phyloP scores from a whole-genome alignment of 176 grass and related monocot genomes.

The Eragrostis curvula region DNA sequence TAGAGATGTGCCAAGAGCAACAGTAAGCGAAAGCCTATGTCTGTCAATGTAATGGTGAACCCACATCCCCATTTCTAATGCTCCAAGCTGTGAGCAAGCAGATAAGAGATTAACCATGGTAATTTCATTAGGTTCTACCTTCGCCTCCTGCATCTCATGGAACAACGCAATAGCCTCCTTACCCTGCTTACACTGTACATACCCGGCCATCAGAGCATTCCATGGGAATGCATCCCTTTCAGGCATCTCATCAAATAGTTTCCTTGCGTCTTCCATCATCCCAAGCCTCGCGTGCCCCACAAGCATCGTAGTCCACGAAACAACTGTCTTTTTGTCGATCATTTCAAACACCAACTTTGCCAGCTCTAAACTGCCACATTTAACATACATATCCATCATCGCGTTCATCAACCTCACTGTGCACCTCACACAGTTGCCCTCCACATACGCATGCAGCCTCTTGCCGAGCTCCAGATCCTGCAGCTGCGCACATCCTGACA shows the following conservation, averaged over 20 bases:
- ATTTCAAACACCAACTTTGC: constrained; percentile 50
- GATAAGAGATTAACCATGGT: constrained; percentile 74
- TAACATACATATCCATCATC: constrained; percentile 72
- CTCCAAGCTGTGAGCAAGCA: constrained; percentile 69
- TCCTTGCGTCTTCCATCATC: constrained; percentile 49
- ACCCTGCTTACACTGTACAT: constrained; percentile 64
- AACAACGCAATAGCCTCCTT: constrained; percentile 69
- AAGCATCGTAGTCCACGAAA: constrained; percentile 78
- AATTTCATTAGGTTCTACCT: constrained; percentile 61
- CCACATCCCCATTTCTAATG: constrained; percentile 76
- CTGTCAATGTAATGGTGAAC: constrained; percentile 63
- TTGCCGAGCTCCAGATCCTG: constrained; percentile 56
- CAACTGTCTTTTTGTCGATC: constrained; percentile 35
- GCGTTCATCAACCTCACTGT: constrained; percentile 53
- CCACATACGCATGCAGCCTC: constrained; percentile 40
- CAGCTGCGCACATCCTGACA: constrained; percentile 43
- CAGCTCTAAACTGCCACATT: constrained; percentile 50
- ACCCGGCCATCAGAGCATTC: constrained; percentile 80
- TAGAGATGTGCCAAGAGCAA: constrained; percentile 65
- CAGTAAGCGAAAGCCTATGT: constrained; percentile 48
- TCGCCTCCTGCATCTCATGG: constrained; percentile 75
- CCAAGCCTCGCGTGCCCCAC: constrained; percentile 59
- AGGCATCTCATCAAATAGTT: constrained; percentile 77
- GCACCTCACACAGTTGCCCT: constrained; percentile 41
- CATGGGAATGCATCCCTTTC: constrained; percentile 75